Conservation (phyloP, 1,139 yeast species). For the Taphrina sp. region DNA sequence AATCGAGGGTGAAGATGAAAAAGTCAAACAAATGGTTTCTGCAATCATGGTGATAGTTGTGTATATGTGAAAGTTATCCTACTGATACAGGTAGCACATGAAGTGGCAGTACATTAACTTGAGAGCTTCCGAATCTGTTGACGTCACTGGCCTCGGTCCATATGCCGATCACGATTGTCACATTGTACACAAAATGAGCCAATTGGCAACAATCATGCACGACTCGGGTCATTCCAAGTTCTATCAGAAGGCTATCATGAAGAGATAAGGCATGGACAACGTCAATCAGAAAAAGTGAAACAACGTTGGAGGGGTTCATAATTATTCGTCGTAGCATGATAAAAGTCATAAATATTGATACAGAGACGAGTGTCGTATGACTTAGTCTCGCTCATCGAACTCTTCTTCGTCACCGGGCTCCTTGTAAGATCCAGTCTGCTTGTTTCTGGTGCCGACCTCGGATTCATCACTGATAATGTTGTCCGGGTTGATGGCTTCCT, state of each 20-base stretch:
- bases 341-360: too few species aligned
- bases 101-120: conserved; percentile 12
- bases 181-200: neutral
- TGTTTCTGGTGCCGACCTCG: conserved; percentile 21
- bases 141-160: too few species aligned
- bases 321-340: too few species aligned
- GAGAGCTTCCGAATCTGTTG: too few species aligned
- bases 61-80: neutral
- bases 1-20: neutral
- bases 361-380: neutral
- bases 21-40: neutral
- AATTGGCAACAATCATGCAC: neutral
- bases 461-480: conserved; percentile 28
- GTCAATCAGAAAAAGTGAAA: too few species aligned
- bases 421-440: conserved; percentile 14
- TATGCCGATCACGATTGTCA: neutral
- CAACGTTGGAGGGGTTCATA: too few species aligned
- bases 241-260: neutral
- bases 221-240: neutral
- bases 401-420: conserved; percentile 23
- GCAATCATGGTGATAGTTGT: neutral
- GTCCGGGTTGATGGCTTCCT: conserved; percentile 24
- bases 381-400: conserved; percentile 14
- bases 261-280: too few species aligned
- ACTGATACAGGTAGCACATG: neutral